Conservation (phyloP, 164 flowering plant genomes). For the Kalanchoe fedtschenkoi region DNA sequence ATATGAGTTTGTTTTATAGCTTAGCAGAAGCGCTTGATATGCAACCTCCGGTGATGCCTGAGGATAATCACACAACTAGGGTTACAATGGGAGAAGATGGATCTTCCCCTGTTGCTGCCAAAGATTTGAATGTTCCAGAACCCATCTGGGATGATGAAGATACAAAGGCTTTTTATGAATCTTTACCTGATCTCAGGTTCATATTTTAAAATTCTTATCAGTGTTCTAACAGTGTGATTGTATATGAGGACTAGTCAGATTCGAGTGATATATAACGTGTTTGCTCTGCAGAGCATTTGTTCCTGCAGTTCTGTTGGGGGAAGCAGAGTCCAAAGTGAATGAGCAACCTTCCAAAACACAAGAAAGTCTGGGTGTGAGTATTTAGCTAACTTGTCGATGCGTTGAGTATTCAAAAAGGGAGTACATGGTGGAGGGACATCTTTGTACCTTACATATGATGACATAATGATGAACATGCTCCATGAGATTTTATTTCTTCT, state of each 20-base stretch:
- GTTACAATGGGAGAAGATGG: constrained; percentile 76
- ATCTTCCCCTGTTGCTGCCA: constrained; percentile 56
- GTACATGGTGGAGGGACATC: neutral
- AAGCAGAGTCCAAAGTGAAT: constrained; percentile 58
- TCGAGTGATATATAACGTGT: neutral
- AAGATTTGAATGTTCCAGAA: constrained; percentile 64
- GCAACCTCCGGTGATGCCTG: constrained; percentile 97
- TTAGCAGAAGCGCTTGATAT: constrained; percentile 96
- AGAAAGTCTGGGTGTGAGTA: constrained; percentile 58
- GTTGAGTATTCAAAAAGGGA: neutral
- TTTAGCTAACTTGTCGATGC: neutral
- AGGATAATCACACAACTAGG: constrained; percentile 90
- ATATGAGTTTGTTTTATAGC: constrained; percentile 22
- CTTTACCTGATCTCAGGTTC: constrained; percentile 95
- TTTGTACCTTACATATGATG: neutral
- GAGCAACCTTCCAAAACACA: constrained; percentile 65
- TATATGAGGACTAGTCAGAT: neutral
- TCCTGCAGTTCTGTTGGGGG: constrained; percentile 94
- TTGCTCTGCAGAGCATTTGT: constrained; percentile 72
- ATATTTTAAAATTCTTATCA: constrained; percentile 7
- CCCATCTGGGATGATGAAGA: constrained; percentile 98
- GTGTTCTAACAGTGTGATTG: neutral
- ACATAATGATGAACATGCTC: neutral
- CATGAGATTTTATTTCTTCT: neutral
- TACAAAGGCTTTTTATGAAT: constrained; percentile 86